Conservation (phyloP, 371 early-diverging fungal genomes). For the Mucor velutinosus region DNA sequence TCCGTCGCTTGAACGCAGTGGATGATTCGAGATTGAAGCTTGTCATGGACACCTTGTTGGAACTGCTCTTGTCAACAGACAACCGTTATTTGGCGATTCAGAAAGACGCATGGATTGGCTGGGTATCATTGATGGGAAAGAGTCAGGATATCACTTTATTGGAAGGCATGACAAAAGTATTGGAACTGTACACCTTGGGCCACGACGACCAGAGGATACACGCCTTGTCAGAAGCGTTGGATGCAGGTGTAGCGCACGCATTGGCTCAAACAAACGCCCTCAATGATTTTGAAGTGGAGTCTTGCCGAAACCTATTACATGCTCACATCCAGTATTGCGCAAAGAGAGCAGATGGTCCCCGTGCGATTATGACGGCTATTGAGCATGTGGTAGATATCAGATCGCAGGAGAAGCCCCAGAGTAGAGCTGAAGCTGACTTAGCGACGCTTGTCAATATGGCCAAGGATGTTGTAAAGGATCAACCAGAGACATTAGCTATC, state of each 20-base stretch:
- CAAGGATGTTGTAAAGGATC: slow-evolving; percentile 4
- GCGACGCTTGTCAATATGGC: slow-evolving; percentile 22
- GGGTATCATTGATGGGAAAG: slow-evolving; percentile 36
- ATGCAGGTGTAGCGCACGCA: slow-evolving; percentile 48
- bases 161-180: slow-evolving; percentile 24
- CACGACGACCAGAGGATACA: not conserved
- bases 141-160: slow-evolving; percentile 23
- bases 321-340: slow-evolving; percentile 24
- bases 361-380: slow-evolving; percentile 32
- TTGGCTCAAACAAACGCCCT: slow-evolving; percentile 38
- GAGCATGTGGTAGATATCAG: slow-evolving; percentile 47
- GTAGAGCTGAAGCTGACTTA: slow-evolving; percentile 35
- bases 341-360: slow-evolving; percentile 12
- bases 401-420: slow-evolving; percentile 32
- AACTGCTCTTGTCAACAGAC: not conserved
- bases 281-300: slow-evolving; percentile 41
- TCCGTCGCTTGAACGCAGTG: slow-evolving; percentile 25
- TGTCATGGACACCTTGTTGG: slow-evolving; percentile 20
- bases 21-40: slow-evolving; percentile 5
- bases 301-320: slow-evolving; percentile 28
- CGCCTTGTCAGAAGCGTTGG: slow-evolving; percentile 28
- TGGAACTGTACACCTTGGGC: slow-evolving; percentile 9
- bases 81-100: slow-evolving; percentile 10
- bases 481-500: slow-evolving; percentile 5
- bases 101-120: slow-evolving; percentile 43